Evolutionary conservation across 1,284 basidiomycete genomes (phyloP), one percentile per base, ranked within the genome.

Genomic region (Boletellus deceptivus): DNA sequence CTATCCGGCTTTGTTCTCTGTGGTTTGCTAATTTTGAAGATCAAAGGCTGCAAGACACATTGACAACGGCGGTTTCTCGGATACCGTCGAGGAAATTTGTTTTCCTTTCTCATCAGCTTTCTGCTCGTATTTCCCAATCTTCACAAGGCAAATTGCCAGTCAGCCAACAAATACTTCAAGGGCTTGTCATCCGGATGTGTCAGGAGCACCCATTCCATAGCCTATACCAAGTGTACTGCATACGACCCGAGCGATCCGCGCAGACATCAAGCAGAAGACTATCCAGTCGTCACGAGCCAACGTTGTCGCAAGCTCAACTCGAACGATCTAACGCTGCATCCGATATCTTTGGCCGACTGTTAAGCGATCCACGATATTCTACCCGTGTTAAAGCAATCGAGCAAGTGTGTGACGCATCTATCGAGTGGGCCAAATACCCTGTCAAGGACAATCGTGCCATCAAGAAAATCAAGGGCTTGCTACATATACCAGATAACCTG

Each of bases 131-230:
- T 18, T 82, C 84, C 10, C 79, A 69, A 55, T 56, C 67, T 17
- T 58, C 70, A 1, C 61, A 62, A 7, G 63, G 62, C 6, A 57
- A 67, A 3, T 29, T 70, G 8, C 62, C 74, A 1, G 54, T 60
- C 5, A 84, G 85, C 57, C 91, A 94, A 62, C 61, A 70, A 13
- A 80, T 76, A 49, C 74, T 98, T 8, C 82, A 84, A 50, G 67
- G 60, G 1, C 71, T 97, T 17, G 75, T 98, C 17, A 53, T 81
- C 2, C 81, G 89, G 10, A 89, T 99, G 78, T 90, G 89, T 60
- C 70, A 71, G 45, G 92, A 98, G 48, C 97, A 99, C 66, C 95
- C 96, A 0, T 98, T 93, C 71, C 97, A 99, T 64, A 88, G 84
- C 57, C 72, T 98, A 6, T 97, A 95, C 68, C 92, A 96, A 58